Percentiles rank a stretch among this genome's conserved stretches.
Conservation (phyloP, 768 basidiomycete genomes). For the Myochromella boudieri region DNA sequence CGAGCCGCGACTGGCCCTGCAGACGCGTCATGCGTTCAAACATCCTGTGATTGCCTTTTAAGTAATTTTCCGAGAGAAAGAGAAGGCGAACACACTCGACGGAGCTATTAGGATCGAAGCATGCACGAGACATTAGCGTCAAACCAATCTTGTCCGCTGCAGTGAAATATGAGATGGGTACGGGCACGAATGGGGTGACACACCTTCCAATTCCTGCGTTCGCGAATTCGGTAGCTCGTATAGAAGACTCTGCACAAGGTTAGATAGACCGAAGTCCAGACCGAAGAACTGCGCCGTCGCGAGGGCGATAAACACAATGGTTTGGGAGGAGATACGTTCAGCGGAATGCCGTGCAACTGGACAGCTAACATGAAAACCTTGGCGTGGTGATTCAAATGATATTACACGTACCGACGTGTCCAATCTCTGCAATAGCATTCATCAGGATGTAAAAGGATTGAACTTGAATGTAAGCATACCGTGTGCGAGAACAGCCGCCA, state of each 20-base stretch:
- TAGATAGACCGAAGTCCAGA: conserved; percentile 53
- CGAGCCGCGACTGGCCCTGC: conserved; percentile 41
- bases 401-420: conserved; percentile 58
- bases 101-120: conserved; percentile 80
- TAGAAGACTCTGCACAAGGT: conserved; percentile 46
- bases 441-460: not conserved
- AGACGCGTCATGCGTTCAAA: conserved; percentile 64
- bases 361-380: not conserved
- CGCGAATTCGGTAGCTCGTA: conserved; percentile 83
- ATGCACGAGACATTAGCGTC: conserved; percentile 76
- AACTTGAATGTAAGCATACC: conserved; percentile 41
- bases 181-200: not conserved
- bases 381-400: not conserved
- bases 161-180: not conserved
- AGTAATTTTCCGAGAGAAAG: not conserved
- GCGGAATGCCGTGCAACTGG: conserved; percentile 46
- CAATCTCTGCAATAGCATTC: conserved; percentile 56
- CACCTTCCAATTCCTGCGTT: conserved; percentile 79
- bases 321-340: conserved; percentile 51
- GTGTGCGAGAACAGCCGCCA: conserved; percentile 84
- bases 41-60: conserved; percentile 43
- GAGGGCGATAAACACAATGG: conserved; percentile 38
- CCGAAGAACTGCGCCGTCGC: conserved; percentile 46
- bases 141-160: conserved; percentile 87
- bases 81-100: conserved; percentile 51